Base-by-base conservation (phyloP, 441 rosid species). In the Pelargonium myrrhifolium region DNA sequence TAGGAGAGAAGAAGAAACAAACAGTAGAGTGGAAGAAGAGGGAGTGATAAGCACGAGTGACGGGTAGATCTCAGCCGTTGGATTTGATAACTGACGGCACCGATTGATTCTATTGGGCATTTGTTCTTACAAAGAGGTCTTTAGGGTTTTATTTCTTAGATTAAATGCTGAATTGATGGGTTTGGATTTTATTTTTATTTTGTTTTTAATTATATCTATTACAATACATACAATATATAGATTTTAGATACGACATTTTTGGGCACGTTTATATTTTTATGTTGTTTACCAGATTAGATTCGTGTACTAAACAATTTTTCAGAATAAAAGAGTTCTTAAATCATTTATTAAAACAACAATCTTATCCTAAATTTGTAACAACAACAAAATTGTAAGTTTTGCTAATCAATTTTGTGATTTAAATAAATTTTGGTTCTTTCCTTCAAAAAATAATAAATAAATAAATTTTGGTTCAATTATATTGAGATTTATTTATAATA, bases 1-100 rank as follows among this genome's bases (percentile, higher is more conserved):
- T n/a, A n/a, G n/a, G n/a, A 5, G 24, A 1, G 24, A 17, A 37
- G 39, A 65, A 59, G 20, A 51, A 24, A 42, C 20, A n/a, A 65
- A 9, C 49, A 71, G 69, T 64, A 77, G 39, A 66, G 75, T 28
- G 77, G 35, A 64, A 14, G 71, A 64, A 63, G 37, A 64, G 66
- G 37, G 79, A 74, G 76, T 82, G 79, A 82, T 77, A 78, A 81
- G 81, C 80, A 68, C 72, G 8, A 72, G 63, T 31, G 9, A 43
- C 63, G 71, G 78, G 64, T 15, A 21, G 71, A 72, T 72, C 65
- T 26, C 35, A 7, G 12, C 82, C 85, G 81, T 82, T 67, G 72
- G 76, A 84, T 80, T n/a, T 12, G 0, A 47, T n/a, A 55, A 47
- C 9, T 55, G 75, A 84, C 80, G 82, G 83, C 35, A 3, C 3